Conservation (phyloP, 116 monocot genomes). For the Cymodocea nodosa region DNA sequence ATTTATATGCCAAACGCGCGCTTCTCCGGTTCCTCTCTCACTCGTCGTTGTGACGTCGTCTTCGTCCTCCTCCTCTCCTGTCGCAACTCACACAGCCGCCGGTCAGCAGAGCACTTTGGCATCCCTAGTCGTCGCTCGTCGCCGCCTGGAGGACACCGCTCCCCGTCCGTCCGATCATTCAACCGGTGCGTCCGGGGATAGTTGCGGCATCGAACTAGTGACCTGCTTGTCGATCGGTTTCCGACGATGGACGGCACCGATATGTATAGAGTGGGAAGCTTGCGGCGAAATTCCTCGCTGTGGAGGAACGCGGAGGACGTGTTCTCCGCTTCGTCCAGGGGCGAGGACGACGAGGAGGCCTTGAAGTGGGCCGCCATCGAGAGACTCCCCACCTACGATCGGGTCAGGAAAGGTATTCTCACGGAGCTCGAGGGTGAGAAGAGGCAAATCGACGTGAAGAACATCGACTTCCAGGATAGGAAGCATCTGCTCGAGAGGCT, state of each 20-base stretch:
- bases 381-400: slow-evolving; percentile 65
- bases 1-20: no score
- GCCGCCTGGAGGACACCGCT: no score
- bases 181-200: no score
- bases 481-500: slow-evolving; percentile 44
- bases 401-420: slow-evolving; percentile 50
- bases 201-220: no score
- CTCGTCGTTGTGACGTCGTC: no score
- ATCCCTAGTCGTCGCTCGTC: no score
- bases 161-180: no score
- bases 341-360: slow-evolving; percentile 72
- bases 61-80: no score
- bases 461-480: slow-evolving; percentile 31
- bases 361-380: slow-evolving; percentile 80
- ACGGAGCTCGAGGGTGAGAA: slow-evolving; percentile 9
- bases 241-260: slow-evolving; percentile 21
- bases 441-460: slow-evolving; percentile 37
- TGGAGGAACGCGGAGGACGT: slow-evolving; percentile 23
- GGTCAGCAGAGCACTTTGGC: no score
- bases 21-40: no score
- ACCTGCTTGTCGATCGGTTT: neutral
- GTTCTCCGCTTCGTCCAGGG: slow-evolving; percentile 24
- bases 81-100: no score
- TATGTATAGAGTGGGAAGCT: slow-evolving; percentile 18
- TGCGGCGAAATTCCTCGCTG: slow-evolving; percentile 17